These are phyloP conservation scores for Aspergillus bridgeri DNA, from an alignment of 495 filamentous ascomycete species.

Conservation along the genomic window DNA sequence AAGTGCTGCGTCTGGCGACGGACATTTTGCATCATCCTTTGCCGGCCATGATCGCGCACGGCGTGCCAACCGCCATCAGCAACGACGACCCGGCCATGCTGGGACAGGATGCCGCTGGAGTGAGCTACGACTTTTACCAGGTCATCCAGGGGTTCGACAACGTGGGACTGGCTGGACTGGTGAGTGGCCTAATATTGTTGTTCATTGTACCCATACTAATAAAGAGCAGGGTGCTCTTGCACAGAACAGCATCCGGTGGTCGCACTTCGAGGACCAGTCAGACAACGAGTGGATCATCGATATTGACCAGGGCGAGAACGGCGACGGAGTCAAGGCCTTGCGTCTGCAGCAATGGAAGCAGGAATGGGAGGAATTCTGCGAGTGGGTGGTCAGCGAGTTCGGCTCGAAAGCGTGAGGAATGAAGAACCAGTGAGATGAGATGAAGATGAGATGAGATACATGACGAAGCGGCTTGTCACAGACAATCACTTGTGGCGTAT, in stretches of 20 bases:
- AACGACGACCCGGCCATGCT: constrained; percentile 24
- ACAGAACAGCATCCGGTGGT: constrained; percentile 21
- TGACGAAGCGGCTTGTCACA: neutral
- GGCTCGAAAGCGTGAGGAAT: constrained; percentile 1
- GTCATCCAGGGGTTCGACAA: constrained; percentile 22
- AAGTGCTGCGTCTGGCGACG: constrained; percentile 20
- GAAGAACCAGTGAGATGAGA: neutral
- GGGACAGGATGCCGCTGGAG: constrained; percentile 14
- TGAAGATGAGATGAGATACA: neutral
- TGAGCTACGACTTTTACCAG: constrained; percentile 23
- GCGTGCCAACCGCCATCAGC: constrained; percentile 19
- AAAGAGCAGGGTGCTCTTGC: constrained; percentile 14
- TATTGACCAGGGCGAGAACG: constrained; percentile 14
- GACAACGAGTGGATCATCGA: constrained; percentile 16
- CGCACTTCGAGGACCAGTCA: constrained; percentile 20
- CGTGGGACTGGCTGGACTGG: constrained; percentile 18
- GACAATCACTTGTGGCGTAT: neutral
- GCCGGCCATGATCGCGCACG: constrained; percentile 21
- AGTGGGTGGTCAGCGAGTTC: constrained; percentile 19
- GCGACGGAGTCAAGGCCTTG: constrained; percentile 12
- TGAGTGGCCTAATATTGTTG: too few species aligned
- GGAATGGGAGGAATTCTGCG: constrained; percentile 20
- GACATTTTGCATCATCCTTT: constrained; percentile 19
- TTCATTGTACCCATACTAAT: too few species aligned
- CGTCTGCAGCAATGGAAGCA: constrained; percentile 14